A percentile compares a stretch with the other conserved stretches of the same genome.
Conservation (phyloP, 306 rosid genomes). For the Cotoneaster glaucophyllus region DNA sequence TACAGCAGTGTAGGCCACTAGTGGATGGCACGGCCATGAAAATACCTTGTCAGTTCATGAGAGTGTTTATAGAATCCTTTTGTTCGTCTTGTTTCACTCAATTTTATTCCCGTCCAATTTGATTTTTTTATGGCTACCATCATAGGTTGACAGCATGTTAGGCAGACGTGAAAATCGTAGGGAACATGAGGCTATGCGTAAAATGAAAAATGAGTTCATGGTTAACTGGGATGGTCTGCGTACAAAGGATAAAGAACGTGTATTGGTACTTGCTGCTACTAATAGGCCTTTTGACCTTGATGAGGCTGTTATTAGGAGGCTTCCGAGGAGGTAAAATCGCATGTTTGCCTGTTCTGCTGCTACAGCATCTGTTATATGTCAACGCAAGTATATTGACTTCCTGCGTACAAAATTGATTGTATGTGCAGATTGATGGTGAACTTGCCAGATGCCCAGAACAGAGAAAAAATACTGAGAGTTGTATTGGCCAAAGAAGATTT, state of each 20-base stretch:
- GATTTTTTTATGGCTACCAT: conserved; percentile 10
- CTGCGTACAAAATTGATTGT: not conserved
- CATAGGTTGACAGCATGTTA: conserved; percentile 95
- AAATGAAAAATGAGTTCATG: conserved; percentile 99
- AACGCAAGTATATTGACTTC: not conserved
- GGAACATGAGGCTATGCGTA: conserved; percentile 97
- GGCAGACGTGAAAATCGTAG: conserved; percentile 93
- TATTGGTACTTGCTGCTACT: conserved; percentile 94
- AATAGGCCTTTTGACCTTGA: conserved; percentile 98
- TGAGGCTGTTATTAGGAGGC: conserved; percentile 97
- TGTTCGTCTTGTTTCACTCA: not conserved
- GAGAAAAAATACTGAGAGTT: conserved; percentile 74
- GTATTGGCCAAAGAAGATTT: conserved; percentile 85
- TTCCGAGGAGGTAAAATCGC: conserved; percentile 69
- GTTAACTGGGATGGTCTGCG: conserved; percentile 98
- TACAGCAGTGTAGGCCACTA: not conserved
- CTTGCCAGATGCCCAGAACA: conserved; percentile 76
- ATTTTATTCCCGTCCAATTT: not conserved
- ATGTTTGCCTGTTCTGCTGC: not conserved
- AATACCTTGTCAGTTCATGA: not conserved
- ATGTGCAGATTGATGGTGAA: conserved; percentile 82
- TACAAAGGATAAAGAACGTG: conserved; percentile 86
- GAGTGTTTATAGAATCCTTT: not conserved
- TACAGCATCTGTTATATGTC: not conserved
- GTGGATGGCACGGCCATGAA: not conserved